phyloP scores from a whole-genome alignment of 75 land plant species.

The Sequoiadendron giganteum region DNA sequence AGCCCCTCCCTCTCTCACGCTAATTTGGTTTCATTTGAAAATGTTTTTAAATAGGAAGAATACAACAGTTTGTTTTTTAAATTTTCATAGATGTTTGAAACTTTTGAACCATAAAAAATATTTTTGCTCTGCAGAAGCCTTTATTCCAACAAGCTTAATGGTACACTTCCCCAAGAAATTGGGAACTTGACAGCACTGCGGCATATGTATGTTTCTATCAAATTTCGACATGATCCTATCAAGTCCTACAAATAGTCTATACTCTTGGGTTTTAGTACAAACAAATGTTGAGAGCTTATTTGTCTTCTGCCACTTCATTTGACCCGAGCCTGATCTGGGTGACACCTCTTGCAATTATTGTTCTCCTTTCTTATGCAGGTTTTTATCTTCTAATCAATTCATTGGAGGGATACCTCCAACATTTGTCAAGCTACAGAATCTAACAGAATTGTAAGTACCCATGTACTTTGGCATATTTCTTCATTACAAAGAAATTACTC shows the following conservation, averaged over 20 bases:
- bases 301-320: not conserved
- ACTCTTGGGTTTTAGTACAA: not conserved
- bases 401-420: constrained; percentile 17
- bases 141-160: not conserved
- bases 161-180: not conserved
- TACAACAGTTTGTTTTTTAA: not conserved
- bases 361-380: constrained; percentile 7
- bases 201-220: not conserved
- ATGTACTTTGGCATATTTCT: not conserved
- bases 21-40: not conserved
- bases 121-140: not conserved
- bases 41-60: not conserved
- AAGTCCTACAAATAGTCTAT: not conserved
- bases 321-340: not conserved
- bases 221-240: not conserved
- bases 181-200: not conserved
- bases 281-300: not conserved
- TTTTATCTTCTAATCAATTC: constrained; percentile 16
- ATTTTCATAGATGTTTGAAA: not conserved
- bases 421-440: constrained; percentile 1
- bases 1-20: not conserved
- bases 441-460: constrained; percentile 22
- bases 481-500: not conserved
- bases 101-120: not conserved
- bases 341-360: not conserved